phyloP scores from a whole-genome alignment of 2,329 filamentous ascomycete species.

The Trichoderma sp. region DNA sequence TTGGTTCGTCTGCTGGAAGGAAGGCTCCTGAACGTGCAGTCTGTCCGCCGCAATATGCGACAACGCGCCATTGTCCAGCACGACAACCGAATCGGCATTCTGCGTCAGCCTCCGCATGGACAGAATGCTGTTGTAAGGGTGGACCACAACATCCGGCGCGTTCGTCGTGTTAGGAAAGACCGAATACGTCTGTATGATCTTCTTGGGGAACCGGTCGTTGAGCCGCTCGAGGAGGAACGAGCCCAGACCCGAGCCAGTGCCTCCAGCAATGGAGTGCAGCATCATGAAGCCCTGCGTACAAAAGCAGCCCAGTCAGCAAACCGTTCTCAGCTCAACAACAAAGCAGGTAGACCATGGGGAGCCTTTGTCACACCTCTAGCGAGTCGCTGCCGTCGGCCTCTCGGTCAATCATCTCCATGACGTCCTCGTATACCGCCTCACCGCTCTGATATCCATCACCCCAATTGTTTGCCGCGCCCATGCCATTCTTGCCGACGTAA shows the following conservation, averaged over 20 bases:
- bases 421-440: slow-evolving; percentile 89
- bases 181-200: slow-evolving; percentile 98
- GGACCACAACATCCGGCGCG: slow-evolving; percentile 87
- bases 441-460: slow-evolving; percentile 93
- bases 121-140: slow-evolving; percentile 96
- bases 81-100: slow-evolving; percentile 96
- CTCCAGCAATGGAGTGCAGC: slow-evolving; percentile 95
- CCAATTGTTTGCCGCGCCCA: slow-evolving; percentile 97
- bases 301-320: neutral
- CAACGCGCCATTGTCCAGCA: slow-evolving; percentile 92
- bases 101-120: slow-evolving; percentile 89
- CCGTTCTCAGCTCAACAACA: no score
- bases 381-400: slow-evolving; percentile 98
- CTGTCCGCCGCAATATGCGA: slow-evolving; percentile 93
- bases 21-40: slow-evolving; percentile 91
- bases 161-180: slow-evolving; percentile 95
- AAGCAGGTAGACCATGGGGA: neutral
- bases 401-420: slow-evolving; percentile 99
- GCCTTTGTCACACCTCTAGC: slow-evolving; percentile 67
- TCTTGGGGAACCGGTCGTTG: slow-evolving; percentile 97
- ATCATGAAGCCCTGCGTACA: slow-evolving; percentile 87
- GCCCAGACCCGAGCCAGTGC: slow-evolving; percentile 92
- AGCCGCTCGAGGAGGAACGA: slow-evolving; percentile 93
- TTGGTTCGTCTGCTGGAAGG: slow-evolving; percentile 97
- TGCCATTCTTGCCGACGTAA: slow-evolving; percentile 90